These are phyloP conservation scores for Aspergillus piperis DNA, from an alignment of 2,329 filamentous ascomycete genomes.

Conservation along the genomic window DNA sequence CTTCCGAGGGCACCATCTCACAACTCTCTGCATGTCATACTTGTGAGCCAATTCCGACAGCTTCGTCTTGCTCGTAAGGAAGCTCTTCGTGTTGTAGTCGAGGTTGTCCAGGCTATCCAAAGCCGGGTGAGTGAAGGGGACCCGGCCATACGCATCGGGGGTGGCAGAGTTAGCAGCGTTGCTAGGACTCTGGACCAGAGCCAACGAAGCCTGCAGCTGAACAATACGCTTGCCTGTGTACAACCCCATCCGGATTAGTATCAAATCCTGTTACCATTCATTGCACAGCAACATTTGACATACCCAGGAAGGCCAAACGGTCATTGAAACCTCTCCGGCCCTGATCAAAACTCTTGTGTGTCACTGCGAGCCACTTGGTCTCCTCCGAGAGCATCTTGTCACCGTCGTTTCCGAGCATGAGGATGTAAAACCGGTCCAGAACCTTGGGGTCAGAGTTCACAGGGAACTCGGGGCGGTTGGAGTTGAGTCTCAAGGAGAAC, in stretches of 20 bases:
- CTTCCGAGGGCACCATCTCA: slow-evolving; percentile 85
- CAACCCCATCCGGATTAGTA: slow-evolving; percentile 3
- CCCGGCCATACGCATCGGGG: slow-evolving; percentile 58
- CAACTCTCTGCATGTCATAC: slow-evolving; percentile 71
- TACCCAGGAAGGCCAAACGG: slow-evolving; percentile 84
- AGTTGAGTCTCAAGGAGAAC: slow-evolving; percentile 48
- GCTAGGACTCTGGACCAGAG: slow-evolving; percentile 55
- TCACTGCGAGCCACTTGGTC: slow-evolving; percentile 93
- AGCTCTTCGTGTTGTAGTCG: slow-evolving; percentile 58
- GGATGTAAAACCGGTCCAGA: slow-evolving; percentile 76
- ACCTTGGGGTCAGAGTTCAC: slow-evolving; percentile 73
- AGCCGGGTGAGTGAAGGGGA: slow-evolving; percentile 69
- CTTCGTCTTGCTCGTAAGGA: slow-evolving; percentile 65
- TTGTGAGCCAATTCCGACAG: slow-evolving; percentile 68
- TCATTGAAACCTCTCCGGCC: slow-evolving; percentile 94
- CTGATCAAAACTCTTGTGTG: slow-evolving; percentile 98
- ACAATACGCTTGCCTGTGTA: slow-evolving; percentile 62
- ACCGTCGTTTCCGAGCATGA: slow-evolving; percentile 72
- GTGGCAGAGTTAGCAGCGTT: slow-evolving; percentile 28
- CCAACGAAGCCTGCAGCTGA: slow-evolving; percentile 65
- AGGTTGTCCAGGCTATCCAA: slow-evolving; percentile 75
- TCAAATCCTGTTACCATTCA: neutral
- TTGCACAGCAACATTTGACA: slow-evolving; percentile 19
- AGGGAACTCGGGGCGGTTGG: slow-evolving; percentile 52
- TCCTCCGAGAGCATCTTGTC: slow-evolving; percentile 80